Evolutionary conservation across 805 yeast species (phyloP), one percentile per base, ranked within the genome.

Genomic region (Middelhovenomyces tepae): DNA sequence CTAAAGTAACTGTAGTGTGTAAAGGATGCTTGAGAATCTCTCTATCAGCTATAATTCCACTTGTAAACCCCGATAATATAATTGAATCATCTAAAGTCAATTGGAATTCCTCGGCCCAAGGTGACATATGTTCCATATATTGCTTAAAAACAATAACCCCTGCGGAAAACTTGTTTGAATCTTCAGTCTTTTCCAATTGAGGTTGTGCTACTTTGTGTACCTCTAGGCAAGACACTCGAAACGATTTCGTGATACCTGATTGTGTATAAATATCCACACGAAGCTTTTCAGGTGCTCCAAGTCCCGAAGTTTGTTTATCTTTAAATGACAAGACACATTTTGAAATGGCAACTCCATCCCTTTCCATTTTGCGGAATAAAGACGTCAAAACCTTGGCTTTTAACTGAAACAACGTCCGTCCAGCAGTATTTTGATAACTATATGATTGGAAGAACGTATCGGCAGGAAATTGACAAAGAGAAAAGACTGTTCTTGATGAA

Each of bases 401-500:
- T 15, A 47, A 26, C 31, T 38, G 45, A 22, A 45, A 42, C 4
- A 25, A 22, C 15, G 40, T 27, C 14, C 15, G 28, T 16, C 22
- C 24, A 4, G 27, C 36, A 3, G 32, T 31, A 6, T 30, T 28
- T 22, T 19, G 16, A 25, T 25, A 25, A 4, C 33, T 15, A 20
- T 20, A 34, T 16, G 11, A 13, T 8, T 18, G 31, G 31, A 44
- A 44, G 22, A 44, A 44, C n/a, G n/a, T n/a, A 22, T 16, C 21
- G 16, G 11, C 17, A 11, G 31, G 21, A 34, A 45, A 39, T 15
- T 28, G 25, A 25, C 36, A 34, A 19, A 29, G 13, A n/a, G 36
- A 40, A 22, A 37, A 39, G 10, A 36, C 48, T n/a, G 46, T 29
- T 24, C 37, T 39, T n/a, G 50, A 46, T 14, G 36, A 22, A 31